Percentiles rank a stretch among this genome's conserved stretches.
Conservation (phyloP, 1,139 yeast genomes). For the Scheffersomyces titani region DNA sequence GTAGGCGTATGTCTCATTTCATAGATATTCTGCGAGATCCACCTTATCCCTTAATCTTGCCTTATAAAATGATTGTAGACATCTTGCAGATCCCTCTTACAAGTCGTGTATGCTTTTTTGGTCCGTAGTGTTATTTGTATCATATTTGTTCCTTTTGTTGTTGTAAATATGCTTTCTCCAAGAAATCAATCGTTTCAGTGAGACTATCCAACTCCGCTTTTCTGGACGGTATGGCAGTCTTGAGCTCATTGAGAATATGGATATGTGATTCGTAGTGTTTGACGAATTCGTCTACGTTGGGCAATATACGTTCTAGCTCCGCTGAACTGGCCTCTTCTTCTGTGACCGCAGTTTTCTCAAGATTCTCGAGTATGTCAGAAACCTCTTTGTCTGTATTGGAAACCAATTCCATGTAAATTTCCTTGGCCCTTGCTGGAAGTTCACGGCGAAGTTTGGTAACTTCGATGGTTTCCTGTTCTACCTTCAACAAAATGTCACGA, state of each 20-base stretch:
- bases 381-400: conserved; percentile 34
- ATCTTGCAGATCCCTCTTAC: background rate
- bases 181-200: conserved; percentile 31
- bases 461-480: conserved; percentile 58
- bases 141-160: conserved; percentile 3
- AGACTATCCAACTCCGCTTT: conserved; percentile 32
- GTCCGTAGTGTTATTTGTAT: background rate
- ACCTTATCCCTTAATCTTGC: background rate
- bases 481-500: conserved; percentile 51
- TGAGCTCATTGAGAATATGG: conserved; percentile 23
- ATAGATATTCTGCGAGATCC: too few species aligned
- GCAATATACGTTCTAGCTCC: conserved; percentile 11
- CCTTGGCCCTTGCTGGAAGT: conserved; percentile 44
- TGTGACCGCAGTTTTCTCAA: conserved; percentile 12
- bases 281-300: conserved; percentile 18
- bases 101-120: background rate
- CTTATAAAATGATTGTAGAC: background rate
- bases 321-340: conserved; percentile 10
- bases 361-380: conserved; percentile 22
- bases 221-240: conserved; percentile 32
- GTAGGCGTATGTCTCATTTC: background rate
- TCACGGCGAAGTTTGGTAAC: conserved; percentile 53
- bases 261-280: conserved; percentile 30
- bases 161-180: conserved; percentile 20
- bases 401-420: conserved; percentile 30